These are phyloP conservation scores for Calophaca sinica DNA, from an alignment of 306 rosid genomes.

Conservation along the genomic window DNA sequence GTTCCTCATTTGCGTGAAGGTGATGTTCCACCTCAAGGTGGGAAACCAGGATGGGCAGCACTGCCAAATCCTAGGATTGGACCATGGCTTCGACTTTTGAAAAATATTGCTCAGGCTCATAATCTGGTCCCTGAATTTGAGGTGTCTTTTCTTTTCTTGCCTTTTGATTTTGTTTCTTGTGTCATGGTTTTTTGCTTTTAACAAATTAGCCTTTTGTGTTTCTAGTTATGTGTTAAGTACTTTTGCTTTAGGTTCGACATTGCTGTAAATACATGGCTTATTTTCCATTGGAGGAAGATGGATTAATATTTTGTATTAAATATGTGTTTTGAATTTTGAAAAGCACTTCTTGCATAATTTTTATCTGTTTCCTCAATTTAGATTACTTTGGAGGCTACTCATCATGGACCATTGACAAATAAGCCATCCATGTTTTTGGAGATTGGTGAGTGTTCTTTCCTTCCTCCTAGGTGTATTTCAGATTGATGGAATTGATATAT, in stretches of 20 bases:
- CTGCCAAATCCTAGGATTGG: slow-evolving; percentile 84
- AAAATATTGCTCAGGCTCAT: slow-evolving; percentile 69
- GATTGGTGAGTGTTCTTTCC: slow-evolving; percentile 71
- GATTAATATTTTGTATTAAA: neutral
- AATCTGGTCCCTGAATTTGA: slow-evolving; percentile 90
- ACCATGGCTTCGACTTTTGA: slow-evolving; percentile 86
- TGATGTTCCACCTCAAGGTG: slow-evolving; percentile 91
- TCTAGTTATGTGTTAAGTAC: neutral
- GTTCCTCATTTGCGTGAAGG: slow-evolving; percentile 92
- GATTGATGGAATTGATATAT: slow-evolving; percentile 17
- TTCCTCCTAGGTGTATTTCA: slow-evolving; percentile 23
- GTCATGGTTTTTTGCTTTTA: neutral
- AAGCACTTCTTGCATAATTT: neutral
- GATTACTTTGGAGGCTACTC: slow-evolving; percentile 97
- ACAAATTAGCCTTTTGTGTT: slow-evolving; percentile 13
- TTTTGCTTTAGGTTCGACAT: neutral
- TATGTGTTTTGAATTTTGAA: neutral
- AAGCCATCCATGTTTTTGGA: slow-evolving; percentile 88
- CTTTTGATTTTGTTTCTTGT: slow-evolving; percentile 26
- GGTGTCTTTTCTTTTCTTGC: slow-evolving; percentile 51
- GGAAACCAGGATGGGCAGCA: slow-evolving; percentile 95
- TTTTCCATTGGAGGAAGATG: slow-evolving; percentile 6
- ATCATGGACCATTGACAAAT: slow-evolving; percentile 88
- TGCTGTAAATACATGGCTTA: slow-evolving; percentile 8
- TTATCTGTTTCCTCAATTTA: slow-evolving; percentile 51